phyloP scores from a whole-genome alignment of 2,329 filamentous ascomycete genomes.

The Aureobasidium namibiae region DNA sequence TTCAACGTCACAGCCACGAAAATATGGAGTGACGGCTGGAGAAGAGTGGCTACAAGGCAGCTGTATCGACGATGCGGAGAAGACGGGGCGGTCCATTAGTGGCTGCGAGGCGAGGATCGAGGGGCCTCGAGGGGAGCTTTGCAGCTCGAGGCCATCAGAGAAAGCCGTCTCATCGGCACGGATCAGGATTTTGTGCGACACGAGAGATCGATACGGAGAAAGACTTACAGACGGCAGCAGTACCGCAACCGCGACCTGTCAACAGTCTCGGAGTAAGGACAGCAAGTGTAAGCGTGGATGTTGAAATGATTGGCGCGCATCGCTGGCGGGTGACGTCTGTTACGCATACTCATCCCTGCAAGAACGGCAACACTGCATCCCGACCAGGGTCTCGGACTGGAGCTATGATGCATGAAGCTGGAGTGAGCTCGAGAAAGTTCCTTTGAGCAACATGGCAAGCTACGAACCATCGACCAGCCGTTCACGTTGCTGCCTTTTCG shows the following conservation, averaged over 20 bases:
- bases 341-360: conserved; percentile 8
- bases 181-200: conserved; percentile 1
- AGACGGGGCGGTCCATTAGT: conserved; percentile 1
- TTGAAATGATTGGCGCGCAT: conserved; percentile 7
- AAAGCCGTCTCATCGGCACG: background rate
- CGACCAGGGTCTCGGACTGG: background rate
- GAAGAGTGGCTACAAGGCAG: conserved; percentile 5
- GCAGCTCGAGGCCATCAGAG: background rate
- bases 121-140: background rate
- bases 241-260: conserved; percentile 6
- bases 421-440: conserved; percentile 1
- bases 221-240: background rate
- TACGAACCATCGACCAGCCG: background rate
- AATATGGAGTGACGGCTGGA: conserved; percentile 6
- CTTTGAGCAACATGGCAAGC: background rate
- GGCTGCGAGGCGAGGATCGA: conserved; percentile 6
- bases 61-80: conserved; percentile 11
- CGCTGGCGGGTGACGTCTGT: conserved; percentile 6
- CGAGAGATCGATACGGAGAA: background rate
- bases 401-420: conserved; percentile 10
- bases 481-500: background rate
- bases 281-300: conserved; percentile 7
- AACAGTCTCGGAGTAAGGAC: background rate
- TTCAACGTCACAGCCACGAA: conserved; percentile 12
- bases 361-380: conserved; percentile 5